Evolutionary conservation across 805 yeast genomes (phyloP), one percentile per base, ranked within the genome.

Genomic region (Komagataella pastoris): DNA sequence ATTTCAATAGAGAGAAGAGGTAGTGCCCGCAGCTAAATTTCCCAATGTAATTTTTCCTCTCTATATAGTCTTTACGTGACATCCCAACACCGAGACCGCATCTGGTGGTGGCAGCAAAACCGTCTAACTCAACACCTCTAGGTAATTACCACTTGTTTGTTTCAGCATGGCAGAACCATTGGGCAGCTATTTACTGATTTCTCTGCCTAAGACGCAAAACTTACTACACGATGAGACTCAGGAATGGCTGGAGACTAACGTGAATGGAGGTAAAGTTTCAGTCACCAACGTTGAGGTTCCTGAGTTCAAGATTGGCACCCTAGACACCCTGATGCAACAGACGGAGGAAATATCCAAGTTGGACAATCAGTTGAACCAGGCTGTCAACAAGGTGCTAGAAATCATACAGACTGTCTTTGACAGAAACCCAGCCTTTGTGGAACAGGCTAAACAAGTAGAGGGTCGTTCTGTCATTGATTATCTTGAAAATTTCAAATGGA

Each of bases 301-400:
- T 6, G 80, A 75, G 55, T 91, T 93, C 68, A 91, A 93, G 66
- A 88, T 93, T 56, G 97, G 97, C 24, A 90, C 98, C 10, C 76
- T 93, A 62, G 99, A 93, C 67, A 83, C 89, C 30, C 75, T 93
- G 54, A 95, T 93, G 51, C 81, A 85, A 59, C 90, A 90, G 67
- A 81, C 90, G 65, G 99, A 93, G 61, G 98, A 91, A 61, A 75
- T 93, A 53, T 71, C 79, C 46, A 90, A 88, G 64, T 70, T 83
- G 52, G 99, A 93, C 68, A 70, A 71, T n/a, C 93, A 88, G 66
- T 75, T 91, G 62, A 77, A 76, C 47, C 69, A 73, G 7, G 77
- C 93, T 6, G 79, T 89, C 12, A 64, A 71, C 23, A 95, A 95
- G 66, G 80, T 85, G 36, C 75, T 85, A 51, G 99, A 93, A 58